A percentile compares a stretch with the other conserved stretches of the same genome.
Evolutionary conservation across 75 land plant species (phyloP).

Genomic region (Pinus tabuliformis): DNA sequence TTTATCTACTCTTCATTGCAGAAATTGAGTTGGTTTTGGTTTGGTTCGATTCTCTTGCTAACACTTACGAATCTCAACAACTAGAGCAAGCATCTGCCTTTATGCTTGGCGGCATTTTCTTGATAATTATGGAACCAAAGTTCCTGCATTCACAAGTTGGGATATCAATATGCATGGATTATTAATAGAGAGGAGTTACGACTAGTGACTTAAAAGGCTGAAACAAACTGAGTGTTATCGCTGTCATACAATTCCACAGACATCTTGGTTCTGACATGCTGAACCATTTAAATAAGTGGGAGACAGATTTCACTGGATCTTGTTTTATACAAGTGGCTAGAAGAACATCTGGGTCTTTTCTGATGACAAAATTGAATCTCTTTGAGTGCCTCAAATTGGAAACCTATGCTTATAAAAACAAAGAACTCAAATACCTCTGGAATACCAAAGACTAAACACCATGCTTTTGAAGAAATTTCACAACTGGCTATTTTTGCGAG

Average conservation of each 20-base stretch:
- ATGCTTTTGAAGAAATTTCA: neutral
- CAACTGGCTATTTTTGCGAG: neutral
- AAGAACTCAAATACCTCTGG: neutral
- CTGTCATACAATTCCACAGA: neutral
- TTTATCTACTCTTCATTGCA: too few relatives aligned
- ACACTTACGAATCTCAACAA: too few relatives aligned
- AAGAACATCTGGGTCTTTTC: neutral
- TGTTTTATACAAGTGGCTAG: neutral
- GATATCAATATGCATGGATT: neutral
- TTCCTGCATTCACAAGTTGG: neutral
- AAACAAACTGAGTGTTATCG: neutral
- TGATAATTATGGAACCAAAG: neutral
- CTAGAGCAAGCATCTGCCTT: too few relatives aligned
- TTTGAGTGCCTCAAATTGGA: constrained; percentile 1
- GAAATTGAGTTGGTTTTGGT: too few relatives aligned
- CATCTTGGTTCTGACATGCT: neutral
- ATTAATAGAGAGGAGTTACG: neutral
- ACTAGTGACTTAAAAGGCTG: too few relatives aligned
- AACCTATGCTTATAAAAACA: neutral
- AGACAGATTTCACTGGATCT: neutral
- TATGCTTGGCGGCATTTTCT: neutral
- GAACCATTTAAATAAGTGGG: neutral
- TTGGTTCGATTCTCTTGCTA: too few relatives aligned
- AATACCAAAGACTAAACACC: neutral
- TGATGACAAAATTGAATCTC: neutral